Evolutionary conservation across 257 asterid species (phyloP).

Genomic region (Henckelia pumila): DNA sequence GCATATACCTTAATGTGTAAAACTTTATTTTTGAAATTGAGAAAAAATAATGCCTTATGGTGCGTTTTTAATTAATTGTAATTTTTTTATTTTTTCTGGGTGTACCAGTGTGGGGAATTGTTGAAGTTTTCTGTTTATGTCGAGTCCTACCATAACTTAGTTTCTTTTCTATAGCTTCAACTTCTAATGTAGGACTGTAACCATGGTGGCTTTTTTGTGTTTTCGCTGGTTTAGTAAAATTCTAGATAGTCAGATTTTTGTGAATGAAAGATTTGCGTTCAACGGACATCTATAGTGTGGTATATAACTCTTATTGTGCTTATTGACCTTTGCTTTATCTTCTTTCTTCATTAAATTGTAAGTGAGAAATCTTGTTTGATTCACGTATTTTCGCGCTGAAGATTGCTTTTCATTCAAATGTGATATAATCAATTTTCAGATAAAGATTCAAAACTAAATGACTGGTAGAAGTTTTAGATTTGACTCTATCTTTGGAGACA

Average conservation of each 20-base stretch:
- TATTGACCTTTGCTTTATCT: not conserved
- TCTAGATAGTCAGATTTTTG: not conserved
- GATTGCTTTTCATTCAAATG: not conserved
- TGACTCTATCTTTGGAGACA: conserved; percentile 11
- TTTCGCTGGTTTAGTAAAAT: not conserved
- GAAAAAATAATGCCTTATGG: not conserved
- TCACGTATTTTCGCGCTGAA: not conserved
- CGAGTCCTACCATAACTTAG: not conserved
- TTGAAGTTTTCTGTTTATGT: not conserved
- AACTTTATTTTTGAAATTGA: not conserved
- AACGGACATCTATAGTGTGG: not conserved
- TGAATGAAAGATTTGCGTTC: not conserved
- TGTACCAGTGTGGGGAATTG: not conserved
- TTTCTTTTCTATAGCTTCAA: not conserved
- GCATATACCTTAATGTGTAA: not conserved
- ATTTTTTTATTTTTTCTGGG: not conserved
- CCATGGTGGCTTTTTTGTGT: not conserved
- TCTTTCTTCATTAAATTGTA: too few relatives aligned
- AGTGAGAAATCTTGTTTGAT: not conserved
- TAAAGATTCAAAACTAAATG: not conserved
- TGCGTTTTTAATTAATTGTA: too few relatives aligned
- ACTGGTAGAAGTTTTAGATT: conserved; percentile 8
- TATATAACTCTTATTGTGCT: not conserved
- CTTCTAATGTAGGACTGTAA: not conserved
- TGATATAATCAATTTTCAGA: conserved; percentile 2